These are phyloP conservation scores for Santalum album DNA, from an alignment of 164 flowering plant species.

Conservation along the genomic window DNA sequence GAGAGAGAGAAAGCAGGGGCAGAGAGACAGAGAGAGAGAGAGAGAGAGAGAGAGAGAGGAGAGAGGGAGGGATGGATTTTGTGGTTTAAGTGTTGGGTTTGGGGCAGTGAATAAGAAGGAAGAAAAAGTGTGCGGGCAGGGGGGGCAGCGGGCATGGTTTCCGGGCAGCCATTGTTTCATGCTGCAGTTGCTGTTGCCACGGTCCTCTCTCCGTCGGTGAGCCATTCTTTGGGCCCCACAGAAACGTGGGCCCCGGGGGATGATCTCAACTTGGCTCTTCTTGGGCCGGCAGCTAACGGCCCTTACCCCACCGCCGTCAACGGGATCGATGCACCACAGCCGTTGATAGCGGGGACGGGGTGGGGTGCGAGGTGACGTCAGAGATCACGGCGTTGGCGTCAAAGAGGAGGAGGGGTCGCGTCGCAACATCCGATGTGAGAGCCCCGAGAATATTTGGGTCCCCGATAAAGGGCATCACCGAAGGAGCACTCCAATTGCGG, in stretches of 20 bases:
- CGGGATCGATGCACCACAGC: not conserved
- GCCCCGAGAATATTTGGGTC: slow-evolving; percentile 41
- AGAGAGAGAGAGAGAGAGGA: slow-evolving; percentile 5
- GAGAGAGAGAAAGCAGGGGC: too few species aligned
- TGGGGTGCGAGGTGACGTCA: slow-evolving; percentile 8
- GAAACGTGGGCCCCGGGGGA: slow-evolving; percentile 7
- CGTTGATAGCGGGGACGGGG: slow-evolving; percentile 3
- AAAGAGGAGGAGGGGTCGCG: too few species aligned
- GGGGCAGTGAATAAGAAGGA: slow-evolving; percentile 48
- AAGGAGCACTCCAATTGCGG: slow-evolving; percentile 46
- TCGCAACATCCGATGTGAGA: slow-evolving; percentile 27
- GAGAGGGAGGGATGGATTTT: slow-evolving; percentile 4
- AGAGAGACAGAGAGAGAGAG: slow-evolving; percentile 1
- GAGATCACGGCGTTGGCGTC: slow-evolving; percentile 30
- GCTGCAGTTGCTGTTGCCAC: not conserved
- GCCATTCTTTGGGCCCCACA: slow-evolving; percentile 15
- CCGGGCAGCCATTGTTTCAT: not conserved
- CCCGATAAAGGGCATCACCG: slow-evolving; percentile 54
- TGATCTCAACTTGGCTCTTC: not conserved
- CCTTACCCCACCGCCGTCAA: not conserved
- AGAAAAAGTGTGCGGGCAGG: too few species aligned
- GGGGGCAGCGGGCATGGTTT: not conserved
- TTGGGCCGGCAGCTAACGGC: slow-evolving; percentile 9
- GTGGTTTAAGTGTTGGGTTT: not conserved
- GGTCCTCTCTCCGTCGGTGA: slow-evolving; percentile 25